Percentiles rank a stretch among this genome's conserved stretches.
phyloP scores from a whole-genome alignment of 179 eudicot genomes.

The Silene vulgaris region DNA sequence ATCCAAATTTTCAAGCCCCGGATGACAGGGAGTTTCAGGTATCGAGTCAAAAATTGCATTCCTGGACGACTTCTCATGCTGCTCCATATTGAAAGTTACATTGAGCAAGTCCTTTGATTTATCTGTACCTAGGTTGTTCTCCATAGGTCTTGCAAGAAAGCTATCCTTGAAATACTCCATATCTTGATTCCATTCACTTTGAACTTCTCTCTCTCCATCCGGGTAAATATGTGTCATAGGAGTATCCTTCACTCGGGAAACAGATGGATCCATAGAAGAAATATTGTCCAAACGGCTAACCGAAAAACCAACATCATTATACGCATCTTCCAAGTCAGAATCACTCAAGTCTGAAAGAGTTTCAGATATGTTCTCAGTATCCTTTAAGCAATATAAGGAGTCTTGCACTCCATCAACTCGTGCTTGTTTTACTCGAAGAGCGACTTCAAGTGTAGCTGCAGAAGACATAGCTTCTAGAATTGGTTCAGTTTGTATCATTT shows the following conservation, averaged over 20 bases:
- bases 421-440: constrained; percentile 75
- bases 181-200: constrained; percentile 27
- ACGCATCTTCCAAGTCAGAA: constrained; percentile 61
- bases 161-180: constrained; percentile 22
- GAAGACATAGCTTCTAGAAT: constrained; percentile 32
- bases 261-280: constrained; percentile 27
- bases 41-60: constrained; percentile 18
- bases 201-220: constrained; percentile 30
- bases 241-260: constrained; percentile 62
- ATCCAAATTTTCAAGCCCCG: constrained; percentile 23
- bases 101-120: constrained; percentile 21
- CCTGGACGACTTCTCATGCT: constrained; percentile 24
- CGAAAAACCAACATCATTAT: constrained; percentile 64
- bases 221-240: constrained; percentile 33
- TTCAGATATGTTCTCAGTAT: constrained; percentile 33
- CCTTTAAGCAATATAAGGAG: constrained; percentile 22
- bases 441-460: constrained; percentile 64
- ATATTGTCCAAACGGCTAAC: constrained; percentile 24
- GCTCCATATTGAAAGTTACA: constrained; percentile 27
- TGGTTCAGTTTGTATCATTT: constrained; percentile 37
- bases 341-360: constrained; percentile 58
- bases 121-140: constrained; percentile 15
- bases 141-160: constrained; percentile 19
- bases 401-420: constrained; percentile 39
- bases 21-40: constrained; percentile 18